Conservation (phyloP, 169 alveolate genomes). For the Plasmodium sp. region DNA sequence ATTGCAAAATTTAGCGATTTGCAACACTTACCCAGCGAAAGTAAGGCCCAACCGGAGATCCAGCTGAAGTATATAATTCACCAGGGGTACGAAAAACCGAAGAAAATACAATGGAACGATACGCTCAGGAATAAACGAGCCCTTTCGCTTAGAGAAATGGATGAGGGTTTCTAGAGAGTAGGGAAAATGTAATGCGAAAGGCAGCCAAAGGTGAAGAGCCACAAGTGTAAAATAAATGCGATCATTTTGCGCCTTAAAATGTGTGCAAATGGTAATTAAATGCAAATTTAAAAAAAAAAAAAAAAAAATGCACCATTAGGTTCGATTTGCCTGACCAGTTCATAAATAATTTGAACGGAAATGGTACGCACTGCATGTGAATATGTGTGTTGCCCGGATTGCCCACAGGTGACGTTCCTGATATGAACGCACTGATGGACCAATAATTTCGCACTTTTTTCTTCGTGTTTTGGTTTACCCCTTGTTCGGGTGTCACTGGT, state of each 20-base stretch:
- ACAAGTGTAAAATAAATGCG: background rate
- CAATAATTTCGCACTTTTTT: background rate
- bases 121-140: constrained; percentile 13
- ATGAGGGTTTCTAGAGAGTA: background rate
- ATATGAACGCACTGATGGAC: background rate
- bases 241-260: background rate
- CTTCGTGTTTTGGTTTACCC: background rate
- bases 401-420: background rate
- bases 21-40: background rate
- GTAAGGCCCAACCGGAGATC: background rate
- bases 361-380: background rate
- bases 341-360: background rate
- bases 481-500: background rate
- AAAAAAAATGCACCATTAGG: background rate
- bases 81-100: constrained; percentile 46
- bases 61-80: constrained; percentile 66
- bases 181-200: background rate
- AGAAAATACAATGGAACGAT: constrained; percentile 52
- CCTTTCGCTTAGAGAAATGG: background rate
- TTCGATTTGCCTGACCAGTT: background rate
- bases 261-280: background rate
- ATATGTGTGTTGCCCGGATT: background rate
- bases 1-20: background rate
- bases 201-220: background rate
- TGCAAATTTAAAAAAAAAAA: background rate